Evolutionary conservation across 2,329 filamentous ascomycete genomes (phyloP).

Genomic region (Fusarium fracticaudum): DNA sequence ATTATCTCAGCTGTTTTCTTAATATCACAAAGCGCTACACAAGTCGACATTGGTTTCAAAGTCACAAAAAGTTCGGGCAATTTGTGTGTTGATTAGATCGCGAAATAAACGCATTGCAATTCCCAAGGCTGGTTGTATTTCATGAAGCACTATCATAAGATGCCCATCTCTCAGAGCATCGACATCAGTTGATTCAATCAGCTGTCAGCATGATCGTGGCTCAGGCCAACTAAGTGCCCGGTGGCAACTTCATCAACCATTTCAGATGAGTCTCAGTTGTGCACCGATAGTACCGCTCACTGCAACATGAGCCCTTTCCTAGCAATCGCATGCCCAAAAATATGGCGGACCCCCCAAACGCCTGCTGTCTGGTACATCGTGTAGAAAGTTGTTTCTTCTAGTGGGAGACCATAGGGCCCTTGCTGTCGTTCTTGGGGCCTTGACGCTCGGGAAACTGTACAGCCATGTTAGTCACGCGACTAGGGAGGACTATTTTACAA

Average conservation of each 20-base stretch:
- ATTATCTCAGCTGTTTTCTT: not conserved
- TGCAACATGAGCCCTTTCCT: not conserved
- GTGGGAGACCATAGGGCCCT: conserved; percentile 55
- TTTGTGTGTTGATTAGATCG: not conserved
- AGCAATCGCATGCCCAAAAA: not conserved
- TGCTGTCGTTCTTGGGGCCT: conserved; percentile 63
- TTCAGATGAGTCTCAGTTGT: conserved; percentile 12
- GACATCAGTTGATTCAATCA: conserved; percentile 2
- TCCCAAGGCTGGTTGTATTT: conserved; percentile 18
- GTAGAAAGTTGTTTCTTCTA: conserved; percentile 42
- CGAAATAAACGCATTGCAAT: not conserved
- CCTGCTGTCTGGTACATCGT: conserved; percentile 10
- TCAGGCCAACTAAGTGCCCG: not conserved
- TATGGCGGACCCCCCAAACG: conserved; percentile 12
- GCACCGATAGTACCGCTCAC: conserved; percentile 4
- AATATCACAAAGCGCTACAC: not conserved
- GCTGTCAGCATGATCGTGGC: conserved; percentile 6
- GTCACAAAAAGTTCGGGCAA: not conserved
- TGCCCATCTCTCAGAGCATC: conserved; percentile 35
- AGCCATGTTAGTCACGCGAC: not conserved
- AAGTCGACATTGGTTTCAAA: not conserved
- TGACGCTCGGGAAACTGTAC: conserved; percentile 62
- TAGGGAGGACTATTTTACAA: not conserved
- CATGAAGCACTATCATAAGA: conserved; percentile 30
- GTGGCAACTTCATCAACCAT: conserved; percentile 22